Conservation (phyloP, 106 monocot genomes). For the Narthecium ossifragum region DNA sequence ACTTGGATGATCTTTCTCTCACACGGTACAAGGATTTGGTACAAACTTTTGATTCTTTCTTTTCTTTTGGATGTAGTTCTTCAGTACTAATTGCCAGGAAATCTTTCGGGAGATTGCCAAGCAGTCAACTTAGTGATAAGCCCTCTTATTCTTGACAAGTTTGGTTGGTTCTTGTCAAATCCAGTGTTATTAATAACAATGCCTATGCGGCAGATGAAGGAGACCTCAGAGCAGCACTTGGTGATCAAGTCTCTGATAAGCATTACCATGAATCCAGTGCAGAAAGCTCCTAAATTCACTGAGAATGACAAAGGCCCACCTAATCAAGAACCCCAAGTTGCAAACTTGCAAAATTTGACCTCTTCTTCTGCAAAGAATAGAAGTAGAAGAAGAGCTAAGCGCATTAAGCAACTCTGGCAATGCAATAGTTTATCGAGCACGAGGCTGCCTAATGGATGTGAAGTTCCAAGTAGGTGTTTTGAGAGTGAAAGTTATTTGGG, state of each 20-base stretch:
- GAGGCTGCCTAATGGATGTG: background rate
- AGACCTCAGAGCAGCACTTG: constrained; percentile 29
- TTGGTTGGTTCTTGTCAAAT: background rate
- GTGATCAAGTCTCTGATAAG: constrained; percentile 28
- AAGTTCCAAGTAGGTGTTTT: background rate
- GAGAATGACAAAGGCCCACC: constrained; percentile 22
- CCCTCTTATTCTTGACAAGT: background rate
- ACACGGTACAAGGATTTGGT: no score
- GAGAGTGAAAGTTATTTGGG: no score
- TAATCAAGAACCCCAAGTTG: no score
- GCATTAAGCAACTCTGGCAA: no score
- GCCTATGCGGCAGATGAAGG: constrained; percentile 39
- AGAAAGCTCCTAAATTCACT: constrained; percentile 18
- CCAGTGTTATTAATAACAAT: constrained; percentile 10
- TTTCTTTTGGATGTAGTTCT: background rate
- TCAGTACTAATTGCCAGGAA: background rate
- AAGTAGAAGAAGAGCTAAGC: constrained; percentile 18
- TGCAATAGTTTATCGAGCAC: no score
- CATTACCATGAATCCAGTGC: constrained; percentile 7
- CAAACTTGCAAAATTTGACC: no score
- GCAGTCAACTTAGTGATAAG: background rate
- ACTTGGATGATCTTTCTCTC: no score
- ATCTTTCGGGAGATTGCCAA: background rate
- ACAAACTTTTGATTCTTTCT: background rate
- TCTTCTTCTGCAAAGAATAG: constrained; percentile 15